Evolutionary conservation across 1,139 yeast species (phyloP), one percentile per base, ranked within the genome.

Genomic region (Insectozyma bohioensis): DNA sequence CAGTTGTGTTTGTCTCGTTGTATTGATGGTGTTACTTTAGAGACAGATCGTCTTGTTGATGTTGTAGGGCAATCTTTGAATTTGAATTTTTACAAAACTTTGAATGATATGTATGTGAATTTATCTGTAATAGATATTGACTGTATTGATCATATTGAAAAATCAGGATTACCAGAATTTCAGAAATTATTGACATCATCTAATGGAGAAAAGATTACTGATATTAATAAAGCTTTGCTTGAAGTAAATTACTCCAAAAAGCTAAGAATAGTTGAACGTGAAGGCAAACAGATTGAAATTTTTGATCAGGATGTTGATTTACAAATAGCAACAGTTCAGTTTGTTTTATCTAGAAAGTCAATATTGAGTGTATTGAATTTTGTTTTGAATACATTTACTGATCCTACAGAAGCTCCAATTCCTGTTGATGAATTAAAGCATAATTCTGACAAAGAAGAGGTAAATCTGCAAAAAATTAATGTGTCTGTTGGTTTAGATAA

Each of bases 351-450:
- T 0, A 78, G 97, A 32, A 83, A 78, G 48, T 84, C 95, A 1
- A 62, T 85, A 16, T 67, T 92, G 44, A 83, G 95, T 3, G 62
- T 92, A 11, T 61, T 92, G 43, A 94, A 88, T 55, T 94, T 83
- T 53, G 67, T 84, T 3, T 67, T 90, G 50, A 85, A 90, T 30
- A 92, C 97, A 0, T 92, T 92, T 52, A 84, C 96, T 0, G 85
- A 81, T 55, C 90, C 88, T 0, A 69, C 78, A 42, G 86, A 90
- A 0, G 77, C 74, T 11, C 80, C 75, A 18, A 62, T 78, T 1
- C 83, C 86, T 1, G 80, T 86, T 0, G 87, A 80, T 58, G 78
- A 68, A 20, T 63, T 83, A 39, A 77, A 80, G 36, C 87, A 83
- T 44, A 80, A 80, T 46, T 72, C 74, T 43, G 72, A 72, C 20